Base-by-base conservation (phyloP, 2,329 filamentous ascomycete genomes). In the Pseudogymnoascus sp. region DNA sequence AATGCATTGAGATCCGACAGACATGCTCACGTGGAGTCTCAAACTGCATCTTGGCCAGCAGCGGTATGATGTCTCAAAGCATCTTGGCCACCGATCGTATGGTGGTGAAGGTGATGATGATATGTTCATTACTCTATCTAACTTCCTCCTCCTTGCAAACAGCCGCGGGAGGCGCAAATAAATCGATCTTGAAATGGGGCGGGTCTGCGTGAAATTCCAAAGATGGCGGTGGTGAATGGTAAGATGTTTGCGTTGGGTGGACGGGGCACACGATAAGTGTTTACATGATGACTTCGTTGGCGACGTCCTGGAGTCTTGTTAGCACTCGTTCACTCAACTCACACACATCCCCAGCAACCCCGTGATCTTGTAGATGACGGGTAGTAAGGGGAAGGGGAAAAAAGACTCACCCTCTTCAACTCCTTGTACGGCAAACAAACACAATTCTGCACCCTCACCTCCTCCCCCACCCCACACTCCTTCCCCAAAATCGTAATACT, bases 371-470 rank as follows among this genome's bases (percentile, higher is more conserved):
- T 25, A 25, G 23, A 25, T 4, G 23, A 25, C 6, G 23, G 23
- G 23, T 25, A 25, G 23, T 25, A 49, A 46, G 62, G 12, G 61
- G 60, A 23, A 60, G 18, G 28, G 38, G 18, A n/a, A 12, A 11
- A 21, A 36, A 38, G 40, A 84, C 89, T 76, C 80, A 93, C 91
- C 79, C 93, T 86, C 86, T 97, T 97, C 75, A 99, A 79, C 80
- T 97, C 95, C 84, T 99, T 99, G 78, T 93, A 96, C 8, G 95
- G 95, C 80, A 99, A 78, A 79, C 95, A 97, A 65, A 99, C 88
- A 75, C 95, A 99, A 80, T 99, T 97, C 80, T 97, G 93, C 70
- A 99, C 92, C 66, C 92, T 86, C 9, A 97, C 88, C 77, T 97
- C 95, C 71, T 99, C 95, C 3, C 89, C 92, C 31, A 97, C 95